Percentiles rank a stretch among this genome's conserved stretches.
Conservation (phyloP, 2,329 filamentous ascomycete genomes). For the Endothia cerciana region DNA sequence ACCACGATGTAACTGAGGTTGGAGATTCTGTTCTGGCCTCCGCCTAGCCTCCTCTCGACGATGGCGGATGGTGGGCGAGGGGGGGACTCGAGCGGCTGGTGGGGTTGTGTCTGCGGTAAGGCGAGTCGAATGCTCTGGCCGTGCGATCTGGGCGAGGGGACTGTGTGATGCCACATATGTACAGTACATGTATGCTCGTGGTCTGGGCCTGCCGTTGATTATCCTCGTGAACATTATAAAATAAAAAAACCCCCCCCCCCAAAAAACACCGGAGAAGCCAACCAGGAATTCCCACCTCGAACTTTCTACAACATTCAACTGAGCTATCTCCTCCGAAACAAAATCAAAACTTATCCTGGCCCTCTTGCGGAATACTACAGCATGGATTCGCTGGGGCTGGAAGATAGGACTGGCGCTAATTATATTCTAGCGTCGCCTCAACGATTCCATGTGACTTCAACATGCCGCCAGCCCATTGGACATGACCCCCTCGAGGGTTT, state of each 20-base stretch:
- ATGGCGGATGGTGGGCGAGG: not conserved
- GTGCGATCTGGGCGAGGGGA: not conserved
- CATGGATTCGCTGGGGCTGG: not conserved
- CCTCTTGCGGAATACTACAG: not conserved
- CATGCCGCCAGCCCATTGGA: not conserved
- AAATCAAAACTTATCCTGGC: not conserved
- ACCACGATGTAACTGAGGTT: slow-evolving; percentile 8
- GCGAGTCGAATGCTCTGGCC: not conserved
- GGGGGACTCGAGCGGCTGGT: too few relatives aligned
- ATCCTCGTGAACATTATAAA: not conserved
- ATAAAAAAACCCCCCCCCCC: too few relatives aligned
- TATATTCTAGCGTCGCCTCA: not conserved
- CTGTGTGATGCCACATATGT: slow-evolving; percentile 1
- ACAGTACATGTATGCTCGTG: too few relatives aligned
- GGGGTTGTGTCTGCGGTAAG: not conserved
- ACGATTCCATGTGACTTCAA: slow-evolving; percentile 4
- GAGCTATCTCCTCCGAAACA: not conserved
- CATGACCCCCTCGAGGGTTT: not conserved
- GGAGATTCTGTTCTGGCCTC: slow-evolving; percentile 1
- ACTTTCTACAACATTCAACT: not conserved
- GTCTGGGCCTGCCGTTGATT: not conserved
- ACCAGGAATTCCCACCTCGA: not conserved
- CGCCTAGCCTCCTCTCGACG: slow-evolving; percentile 1
- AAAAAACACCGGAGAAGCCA: not conserved
- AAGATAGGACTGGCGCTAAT: not conserved